Conservation (phyloP, 83 land plant genomes). For the Thuja plicata region DNA sequence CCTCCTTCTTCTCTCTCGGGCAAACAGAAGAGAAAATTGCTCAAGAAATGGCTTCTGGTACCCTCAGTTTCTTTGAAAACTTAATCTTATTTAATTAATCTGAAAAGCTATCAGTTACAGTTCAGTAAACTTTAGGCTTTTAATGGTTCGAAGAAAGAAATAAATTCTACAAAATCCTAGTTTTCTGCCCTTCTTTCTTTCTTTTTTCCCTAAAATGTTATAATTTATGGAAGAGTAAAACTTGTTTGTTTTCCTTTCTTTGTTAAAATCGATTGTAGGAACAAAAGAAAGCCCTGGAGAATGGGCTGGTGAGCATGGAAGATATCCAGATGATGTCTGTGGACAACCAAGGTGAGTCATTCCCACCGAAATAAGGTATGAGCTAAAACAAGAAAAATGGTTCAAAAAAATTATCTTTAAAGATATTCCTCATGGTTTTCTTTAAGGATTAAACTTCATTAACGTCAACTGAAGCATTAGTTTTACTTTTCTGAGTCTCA, state of each 20-base stretch:
- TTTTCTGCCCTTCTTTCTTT: neutral
- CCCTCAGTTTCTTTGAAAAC: neutral
- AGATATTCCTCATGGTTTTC: neutral
- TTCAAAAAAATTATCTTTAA: neutral
- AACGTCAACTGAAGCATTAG: neutral
- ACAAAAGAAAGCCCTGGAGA: conserved; percentile 54
- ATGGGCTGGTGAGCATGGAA: conserved; percentile 54
- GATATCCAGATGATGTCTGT: conserved; percentile 61
- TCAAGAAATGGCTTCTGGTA: conserved; percentile 59
- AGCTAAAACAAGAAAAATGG: neutral
- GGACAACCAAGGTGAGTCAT: neutral
- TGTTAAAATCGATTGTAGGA: conserved; percentile 28
- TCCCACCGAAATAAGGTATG: neutral
- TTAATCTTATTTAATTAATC: neutral
- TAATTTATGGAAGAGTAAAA: neutral
- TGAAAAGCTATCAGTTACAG: neutral
- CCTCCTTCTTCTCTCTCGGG: conserved; percentile 48
- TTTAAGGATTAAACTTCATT: neutral
- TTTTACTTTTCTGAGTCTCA: neutral
- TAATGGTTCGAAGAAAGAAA: too few species aligned
- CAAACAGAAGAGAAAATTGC: conserved; percentile 67
- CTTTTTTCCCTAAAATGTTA: neutral
- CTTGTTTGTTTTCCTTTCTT: neutral
- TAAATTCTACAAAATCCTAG: neutral
- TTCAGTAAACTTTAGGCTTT: neutral